A percentile compares a stretch with the other conserved stretches of the same genome.
Conservation (phyloP, 495 filamentous ascomycete species). For the Glarea lozoyensis region DNA sequence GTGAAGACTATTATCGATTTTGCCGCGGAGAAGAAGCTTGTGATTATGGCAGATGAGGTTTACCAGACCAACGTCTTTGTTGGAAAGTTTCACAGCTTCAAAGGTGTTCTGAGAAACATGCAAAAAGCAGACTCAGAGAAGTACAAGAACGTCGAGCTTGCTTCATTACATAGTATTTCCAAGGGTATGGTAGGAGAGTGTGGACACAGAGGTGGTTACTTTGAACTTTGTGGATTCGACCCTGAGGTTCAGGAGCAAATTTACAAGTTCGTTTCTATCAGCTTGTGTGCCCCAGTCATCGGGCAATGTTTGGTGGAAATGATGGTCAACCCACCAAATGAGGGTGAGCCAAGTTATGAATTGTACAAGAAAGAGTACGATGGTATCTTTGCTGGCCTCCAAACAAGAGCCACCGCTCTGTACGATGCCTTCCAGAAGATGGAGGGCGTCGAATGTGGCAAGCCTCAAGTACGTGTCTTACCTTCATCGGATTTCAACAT, state of each 20-base stretch:
- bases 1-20: constrained; percentile 75
- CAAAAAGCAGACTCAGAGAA: constrained; percentile 63
- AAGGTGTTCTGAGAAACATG: constrained; percentile 74
- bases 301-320: constrained; percentile 93
- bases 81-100: constrained; percentile 91
- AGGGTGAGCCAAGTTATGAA: constrained; percentile 71
- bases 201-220: constrained; percentile 94
- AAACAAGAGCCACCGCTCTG: constrained; percentile 70
- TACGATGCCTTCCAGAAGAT: constrained; percentile 85
- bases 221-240: constrained; percentile 87
- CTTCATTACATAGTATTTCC: constrained; percentile 73
- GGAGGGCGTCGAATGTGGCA: constrained; percentile 88
- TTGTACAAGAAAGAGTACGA: constrained; percentile 81
- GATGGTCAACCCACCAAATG: constrained; percentile 88
- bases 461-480: constrained; percentile 47
- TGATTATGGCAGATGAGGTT: constrained; percentile 91
- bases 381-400: constrained; percentile 64
- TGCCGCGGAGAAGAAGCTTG: constrained; percentile 76
- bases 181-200: constrained; percentile 99
- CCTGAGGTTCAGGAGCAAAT: constrained; percentile 80
- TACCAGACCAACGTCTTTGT: constrained; percentile 98
- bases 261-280: constrained; percentile 97
- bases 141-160: constrained; percentile 82
- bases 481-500: constrained; percentile 1
- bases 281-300: constrained; percentile 87